Evolutionary conservation across 768 basidiomycete species (phyloP), one percentile per base, ranked within the genome.

Genomic region (Trametes sanguinea): DNA sequence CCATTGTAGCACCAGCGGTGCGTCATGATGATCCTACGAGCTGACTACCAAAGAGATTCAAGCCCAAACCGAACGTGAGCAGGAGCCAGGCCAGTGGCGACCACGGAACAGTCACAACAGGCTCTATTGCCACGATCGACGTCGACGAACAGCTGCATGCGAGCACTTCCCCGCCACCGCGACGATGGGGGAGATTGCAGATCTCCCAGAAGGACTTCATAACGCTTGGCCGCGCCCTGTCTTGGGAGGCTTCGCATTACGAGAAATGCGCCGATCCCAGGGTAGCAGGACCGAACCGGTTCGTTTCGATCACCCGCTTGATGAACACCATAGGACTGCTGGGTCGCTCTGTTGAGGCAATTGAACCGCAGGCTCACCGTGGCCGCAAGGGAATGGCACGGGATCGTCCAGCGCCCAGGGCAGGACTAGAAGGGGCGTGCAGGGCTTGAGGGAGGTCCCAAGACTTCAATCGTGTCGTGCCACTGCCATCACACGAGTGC

Each of bases 391-490:
- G 35, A 30, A 39, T 47, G 8, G 37, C 56, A 50, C 47, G 29
- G 16, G 37, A 44, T 42, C 43, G 10, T 22, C 32, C 29, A 30
- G 32, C 14, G 30, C 57, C 27, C 2, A 5, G 57, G 4, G 27
- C 48, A 9, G 13, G 44, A 11, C 40, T 16, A 16, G 61, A 13
- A 52, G 40, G 54, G 40, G 54, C 35, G 35, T 45, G 61, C 22
- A 47, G 53, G 54, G 56, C 50, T 57, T 62, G 61, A 62, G 43
- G 44, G 22, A 37, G 14, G 54, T 10, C 44, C 30, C 50, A 39
- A 42, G 51, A 32, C 50, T 35, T 32, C 35, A 27, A 40, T 10
- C 17, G 27, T 14, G 33, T 9, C 54, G 52, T 37, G 35, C 40
- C 47, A 61, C 50, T 17, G 22, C 22, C 51, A 39, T 45, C 50